phyloP scores from a whole-genome alignment of 2,329 filamentous ascomycete species.

The Arthrobotrys sinensis region DNA sequence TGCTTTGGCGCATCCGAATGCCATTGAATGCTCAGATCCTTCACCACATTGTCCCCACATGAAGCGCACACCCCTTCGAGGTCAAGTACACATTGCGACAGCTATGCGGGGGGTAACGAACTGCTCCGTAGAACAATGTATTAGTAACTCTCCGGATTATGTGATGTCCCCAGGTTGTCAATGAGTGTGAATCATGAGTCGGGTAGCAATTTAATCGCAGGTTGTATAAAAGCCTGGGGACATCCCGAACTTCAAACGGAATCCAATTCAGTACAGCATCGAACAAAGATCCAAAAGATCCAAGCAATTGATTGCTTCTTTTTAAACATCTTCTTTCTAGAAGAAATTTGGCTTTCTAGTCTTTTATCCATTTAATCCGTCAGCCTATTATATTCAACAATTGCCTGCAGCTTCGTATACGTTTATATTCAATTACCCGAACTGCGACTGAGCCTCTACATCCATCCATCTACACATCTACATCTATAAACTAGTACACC shows the following conservation, averaged over 20 bases:
- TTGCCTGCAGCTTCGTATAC: conserved; percentile 40
- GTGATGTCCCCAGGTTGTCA: conserved; percentile 33
- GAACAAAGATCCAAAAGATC: conserved; percentile 24
- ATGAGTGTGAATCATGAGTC: conserved; percentile 42
- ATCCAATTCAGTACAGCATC: conserved; percentile 8
- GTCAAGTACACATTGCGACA: conserved; percentile 44
- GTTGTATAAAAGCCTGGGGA: conserved; percentile 49
- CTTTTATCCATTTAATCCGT: conserved; percentile 38
- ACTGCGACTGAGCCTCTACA: conserved; percentile 7
- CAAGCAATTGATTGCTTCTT: conserved; percentile 14
- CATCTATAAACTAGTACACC: not conserved
- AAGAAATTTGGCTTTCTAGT: conserved; percentile 6
- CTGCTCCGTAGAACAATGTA: conserved; percentile 16
- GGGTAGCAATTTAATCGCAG: conserved; percentile 26
- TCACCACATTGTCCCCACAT: conserved; percentile 41
- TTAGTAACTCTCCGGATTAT: conserved; percentile 54
- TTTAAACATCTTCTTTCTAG: conserved; percentile 19
- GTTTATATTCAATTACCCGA: conserved; percentile 39
- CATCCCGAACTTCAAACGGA: conserved; percentile 17
- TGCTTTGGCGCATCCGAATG: conserved; percentile 23
- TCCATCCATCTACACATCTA: conserved; percentile 2
- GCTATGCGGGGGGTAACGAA: conserved; percentile 33
- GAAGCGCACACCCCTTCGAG: conserved; percentile 27
- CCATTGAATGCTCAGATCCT: conserved; percentile 42
- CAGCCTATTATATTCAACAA: conserved; percentile 38